Base-by-base conservation (phyloP, 441 rosid species). In the Populus hybrid region DNA sequence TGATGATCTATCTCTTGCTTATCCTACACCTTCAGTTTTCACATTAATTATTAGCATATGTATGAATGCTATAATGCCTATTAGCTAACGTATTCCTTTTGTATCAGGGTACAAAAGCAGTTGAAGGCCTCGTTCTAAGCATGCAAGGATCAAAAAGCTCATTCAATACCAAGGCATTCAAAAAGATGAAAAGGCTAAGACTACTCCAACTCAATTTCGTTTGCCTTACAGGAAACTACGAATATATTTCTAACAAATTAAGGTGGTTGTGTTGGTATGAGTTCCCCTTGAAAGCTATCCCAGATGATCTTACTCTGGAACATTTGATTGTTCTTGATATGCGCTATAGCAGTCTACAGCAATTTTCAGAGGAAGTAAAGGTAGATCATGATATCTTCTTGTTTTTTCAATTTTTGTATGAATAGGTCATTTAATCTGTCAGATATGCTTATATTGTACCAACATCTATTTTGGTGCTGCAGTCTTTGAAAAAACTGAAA, bases 401-500 rank as follows among this genome's bases (percentile, higher is more conserved):
- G 32, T 30, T 16, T 57, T 23, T 20, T 24, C 63, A 54, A 18
- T 18, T 54, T 16, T 54, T 1, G 21, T 12, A 63, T 70, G n/a
- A n/a, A 35, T 14, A 23, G 9, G 12, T 42, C 24, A 42, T 66
- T 28, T 21, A 28, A 23, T n/a, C 3, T 75, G 40, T 0, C 61
- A 54, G 23, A 2, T 20, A 61, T 18, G 23, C 61, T n/a, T 21
- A 12, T 34, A 1, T 34, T 10, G 11, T 71, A 11, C 18, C 50
- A 50, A 50, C 20, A 10, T 50, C 1, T 76, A 0, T 75, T 23
- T 50, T 46, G 5, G 87, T 89, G 64, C 57, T 35, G 40, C 86
- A 65, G 78, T 66, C 34, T 8, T 12, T 76, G 3, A 2, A 36
- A 46, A 67, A 69, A 36, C 71, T 84, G 21, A 84, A 84, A 69